Conservation (phyloP, 2,329 filamentous ascomycete genomes). For the Tolypocladium nubicola region DNA sequence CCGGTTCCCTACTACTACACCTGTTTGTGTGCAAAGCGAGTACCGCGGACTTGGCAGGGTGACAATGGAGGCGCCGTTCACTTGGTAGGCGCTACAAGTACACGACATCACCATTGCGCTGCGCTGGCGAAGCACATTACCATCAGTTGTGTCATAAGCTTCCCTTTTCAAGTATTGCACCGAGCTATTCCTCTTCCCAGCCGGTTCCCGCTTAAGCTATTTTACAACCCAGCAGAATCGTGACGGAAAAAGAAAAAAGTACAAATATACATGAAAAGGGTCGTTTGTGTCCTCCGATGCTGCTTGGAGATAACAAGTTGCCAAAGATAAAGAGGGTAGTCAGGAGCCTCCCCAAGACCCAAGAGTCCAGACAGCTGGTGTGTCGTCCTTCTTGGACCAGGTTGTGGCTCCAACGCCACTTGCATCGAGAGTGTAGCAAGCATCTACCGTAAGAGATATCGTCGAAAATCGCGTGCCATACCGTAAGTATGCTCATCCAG, state of each 20-base stretch:
- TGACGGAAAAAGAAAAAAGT: conserved; percentile 18
- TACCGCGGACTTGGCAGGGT: too few relatives aligned
- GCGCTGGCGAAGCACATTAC: neutral
- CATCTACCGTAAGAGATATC: conserved; percentile 27
- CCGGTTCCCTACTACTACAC: too few relatives aligned
- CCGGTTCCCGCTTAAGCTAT: conserved; percentile 21
- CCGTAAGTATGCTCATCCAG: conserved; percentile 24
- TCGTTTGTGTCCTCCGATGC: neutral
- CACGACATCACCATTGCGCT: neutral
- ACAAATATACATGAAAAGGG: conserved; percentile 22
- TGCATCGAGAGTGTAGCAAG: conserved; percentile 10
- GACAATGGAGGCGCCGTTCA: neutral
- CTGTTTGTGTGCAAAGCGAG: too few relatives aligned
- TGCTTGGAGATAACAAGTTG: neutral
- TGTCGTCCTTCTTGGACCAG: neutral
- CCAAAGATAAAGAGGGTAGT: neutral
- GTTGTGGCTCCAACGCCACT: neutral
- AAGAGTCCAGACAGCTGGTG: conserved; percentile 3
- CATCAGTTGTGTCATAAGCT: conserved; percentile 14
- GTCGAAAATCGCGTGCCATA: conserved; percentile 28
- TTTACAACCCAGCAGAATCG: conserved; percentile 25
- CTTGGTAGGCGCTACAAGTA: neutral
- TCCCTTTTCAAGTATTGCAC: conserved; percentile 22
- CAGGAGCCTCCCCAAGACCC: neutral
- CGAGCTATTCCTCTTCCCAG: conserved; percentile 20